Percentiles rank a stretch among this genome's conserved stretches.
These are phyloP conservation scores for Tympanopsis confertula DNA, from an alignment of 2,329 filamentous ascomycete species.

Conservation along the genomic window DNA sequence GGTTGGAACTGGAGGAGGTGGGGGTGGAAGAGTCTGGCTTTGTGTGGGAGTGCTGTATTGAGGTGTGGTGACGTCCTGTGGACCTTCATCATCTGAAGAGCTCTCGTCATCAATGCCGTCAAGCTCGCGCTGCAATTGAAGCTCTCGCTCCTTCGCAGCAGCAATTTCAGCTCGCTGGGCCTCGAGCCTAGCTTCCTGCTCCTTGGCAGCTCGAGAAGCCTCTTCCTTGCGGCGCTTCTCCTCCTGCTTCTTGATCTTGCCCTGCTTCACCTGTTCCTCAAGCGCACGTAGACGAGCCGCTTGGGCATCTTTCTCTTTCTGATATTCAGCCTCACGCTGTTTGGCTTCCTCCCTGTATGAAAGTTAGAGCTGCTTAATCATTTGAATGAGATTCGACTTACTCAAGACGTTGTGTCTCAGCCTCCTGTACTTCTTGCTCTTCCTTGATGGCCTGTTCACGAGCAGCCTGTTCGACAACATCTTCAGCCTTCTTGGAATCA, in stretches of 20 bases:
- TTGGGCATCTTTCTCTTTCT: conserved; percentile 68
- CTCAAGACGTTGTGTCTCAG: conserved; percentile 68
- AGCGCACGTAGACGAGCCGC: conserved; percentile 75
- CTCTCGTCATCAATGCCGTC: conserved; percentile 64
- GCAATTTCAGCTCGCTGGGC: conserved; percentile 85
- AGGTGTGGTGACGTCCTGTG: conserved; percentile 40
- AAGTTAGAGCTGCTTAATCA: conserved; percentile 3
- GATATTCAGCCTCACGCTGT: conserved; percentile 76
- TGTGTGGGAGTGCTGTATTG: conserved; percentile 55
- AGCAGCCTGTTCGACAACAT: conserved; percentile 41
- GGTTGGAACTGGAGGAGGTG: background rate
- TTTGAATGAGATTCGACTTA: conserved; percentile 41
- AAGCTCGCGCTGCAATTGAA: conserved; percentile 78
- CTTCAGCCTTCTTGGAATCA: conserved; percentile 42
- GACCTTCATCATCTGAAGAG: conserved; percentile 71
- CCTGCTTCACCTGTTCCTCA: conserved; percentile 85
- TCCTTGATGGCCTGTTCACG: conserved; percentile 53
- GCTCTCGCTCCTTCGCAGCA: conserved; percentile 76
- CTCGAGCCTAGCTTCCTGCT: conserved; percentile 75
- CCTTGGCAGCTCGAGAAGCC: conserved; percentile 72
- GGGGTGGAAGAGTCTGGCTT: conserved; percentile 33
- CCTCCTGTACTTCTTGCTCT: conserved; percentile 67
- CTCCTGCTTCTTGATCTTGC: conserved; percentile 91
- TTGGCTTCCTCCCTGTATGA: conserved; percentile 7
- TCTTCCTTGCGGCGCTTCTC: conserved; percentile 89